Evolutionary conservation across 2,329 filamentous ascomycete species (phyloP).

Genomic region (Fonsecaea multimorphosa): DNA sequence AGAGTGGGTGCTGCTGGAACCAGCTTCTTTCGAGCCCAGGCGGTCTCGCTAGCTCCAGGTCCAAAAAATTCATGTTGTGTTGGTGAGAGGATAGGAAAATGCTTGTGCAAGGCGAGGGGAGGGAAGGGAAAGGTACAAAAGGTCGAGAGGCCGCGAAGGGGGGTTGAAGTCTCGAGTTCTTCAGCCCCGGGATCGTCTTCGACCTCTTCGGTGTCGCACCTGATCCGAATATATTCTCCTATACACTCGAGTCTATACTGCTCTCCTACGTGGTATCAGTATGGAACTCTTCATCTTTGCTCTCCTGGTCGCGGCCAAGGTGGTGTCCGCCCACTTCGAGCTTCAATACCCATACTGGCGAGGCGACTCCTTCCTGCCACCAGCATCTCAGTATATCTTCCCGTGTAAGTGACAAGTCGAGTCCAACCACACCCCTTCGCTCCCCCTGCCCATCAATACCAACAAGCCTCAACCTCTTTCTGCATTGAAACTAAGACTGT

Average conservation of each 20-base stretch:
- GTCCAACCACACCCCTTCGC: constrained; percentile 18
- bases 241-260: neutral
- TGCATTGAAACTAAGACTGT: neutral
- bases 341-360: constrained; percentile 47
- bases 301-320: constrained; percentile 15
- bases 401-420: constrained; percentile 49
- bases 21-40: neutral
- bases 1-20: neutral
- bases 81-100: neutral
- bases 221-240: neutral
- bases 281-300: constrained; percentile 21
- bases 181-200: neutral
- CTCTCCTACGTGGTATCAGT: neutral
- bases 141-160: neutral
- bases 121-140: neutral
- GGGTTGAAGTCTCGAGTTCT: neutral
- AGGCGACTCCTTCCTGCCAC: constrained; percentile 48
- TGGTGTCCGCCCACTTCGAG: constrained; percentile 41
- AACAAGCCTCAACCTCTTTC: neutral
- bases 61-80: neutral
- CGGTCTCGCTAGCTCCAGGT: neutral
- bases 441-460: neutral
- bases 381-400: constrained; percentile 48
- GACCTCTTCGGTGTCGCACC: neutral
- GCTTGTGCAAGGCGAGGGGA: neutral